These are phyloP conservation scores for Candida khao-thaluensis DNA, from an alignment of 805 yeast species.

Conservation along the genomic window DNA sequence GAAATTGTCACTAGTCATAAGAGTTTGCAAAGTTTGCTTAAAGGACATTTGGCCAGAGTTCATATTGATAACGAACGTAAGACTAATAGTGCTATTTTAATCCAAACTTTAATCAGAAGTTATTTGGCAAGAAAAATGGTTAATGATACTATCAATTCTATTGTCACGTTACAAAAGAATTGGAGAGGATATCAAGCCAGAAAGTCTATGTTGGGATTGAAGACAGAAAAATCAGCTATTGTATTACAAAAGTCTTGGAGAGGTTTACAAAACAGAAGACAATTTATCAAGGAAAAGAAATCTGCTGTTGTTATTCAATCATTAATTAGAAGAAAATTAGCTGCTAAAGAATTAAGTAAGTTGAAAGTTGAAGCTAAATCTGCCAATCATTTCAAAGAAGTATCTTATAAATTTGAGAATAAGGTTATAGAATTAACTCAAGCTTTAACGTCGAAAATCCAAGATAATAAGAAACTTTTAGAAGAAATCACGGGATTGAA, in stretches of 20 bases:
- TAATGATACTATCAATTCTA: conserved; percentile 33
- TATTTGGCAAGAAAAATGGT: conserved; percentile 44
- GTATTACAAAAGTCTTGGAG: conserved; percentile 73
- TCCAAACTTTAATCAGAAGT: conserved; percentile 71
- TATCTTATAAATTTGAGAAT: conserved; percentile 89
- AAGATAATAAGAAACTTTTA: conserved; percentile 74
- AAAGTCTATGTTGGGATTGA: conserved; percentile 46
- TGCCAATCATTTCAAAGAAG: conserved; percentile 85
- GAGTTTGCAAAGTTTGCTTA: conserved; percentile 56
- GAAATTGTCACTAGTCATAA: conserved; percentile 54
- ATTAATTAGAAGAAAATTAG: conserved; percentile 71
- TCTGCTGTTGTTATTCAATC: conserved; percentile 76
- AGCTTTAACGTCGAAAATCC: conserved; percentile 71
- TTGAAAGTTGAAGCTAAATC: conserved; percentile 89
- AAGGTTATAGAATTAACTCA: conserved; percentile 97
- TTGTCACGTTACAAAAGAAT: conserved; percentile 45
- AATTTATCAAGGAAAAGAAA: conserved; percentile 44
- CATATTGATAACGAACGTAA: conserved; percentile 56
- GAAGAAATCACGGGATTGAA: conserved; percentile 53
- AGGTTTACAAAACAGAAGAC: conserved; percentile 60
- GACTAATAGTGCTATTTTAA: conserved; percentile 57
- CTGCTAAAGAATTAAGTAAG: conserved; percentile 59
- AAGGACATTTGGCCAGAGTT: conserved; percentile 61
- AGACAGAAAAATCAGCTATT: conserved; percentile 63
- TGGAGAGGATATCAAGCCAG: conserved; percentile 57